Evolutionary conservation across 2,329 filamentous ascomycete species (phyloP).

Genomic region (Fusarium sp.): DNA sequence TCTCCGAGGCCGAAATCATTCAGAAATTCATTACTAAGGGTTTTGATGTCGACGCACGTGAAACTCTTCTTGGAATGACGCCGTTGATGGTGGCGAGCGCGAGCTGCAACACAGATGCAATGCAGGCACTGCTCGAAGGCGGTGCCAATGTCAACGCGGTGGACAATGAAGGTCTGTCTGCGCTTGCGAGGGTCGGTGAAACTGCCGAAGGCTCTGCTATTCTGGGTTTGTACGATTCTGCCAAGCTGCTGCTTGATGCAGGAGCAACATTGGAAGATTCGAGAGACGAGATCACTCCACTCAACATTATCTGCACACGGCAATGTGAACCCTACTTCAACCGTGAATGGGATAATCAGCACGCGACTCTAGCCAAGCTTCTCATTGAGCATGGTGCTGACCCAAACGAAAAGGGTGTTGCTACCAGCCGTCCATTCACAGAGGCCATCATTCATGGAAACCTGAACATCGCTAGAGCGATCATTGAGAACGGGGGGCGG

Average conservation of each 20-base stretch:
- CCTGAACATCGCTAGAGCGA: conserved; percentile 31
- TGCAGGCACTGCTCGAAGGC: conserved; percentile 36
- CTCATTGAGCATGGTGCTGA: conserved; percentile 39
- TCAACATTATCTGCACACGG: conserved; percentile 40
- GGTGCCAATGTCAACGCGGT: conserved; percentile 39
- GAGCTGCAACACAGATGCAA: conserved; percentile 39
- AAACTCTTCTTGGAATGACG: conserved; percentile 41
- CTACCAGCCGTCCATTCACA: conserved; percentile 35
- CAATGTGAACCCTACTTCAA: conserved; percentile 37
- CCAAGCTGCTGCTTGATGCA: conserved; percentile 39
- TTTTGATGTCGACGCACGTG: conserved; percentile 40
- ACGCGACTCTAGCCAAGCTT: conserved; percentile 39
- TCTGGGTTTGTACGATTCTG: conserved; percentile 32
- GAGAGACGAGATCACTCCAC: conserved; percentile 35
- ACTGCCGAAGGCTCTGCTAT: conserved; percentile 39
- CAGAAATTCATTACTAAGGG: conserved; percentile 38
- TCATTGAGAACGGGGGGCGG: conserved; percentile 39
- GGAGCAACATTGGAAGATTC: conserved; percentile 34
- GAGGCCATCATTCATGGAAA: conserved; percentile 38
- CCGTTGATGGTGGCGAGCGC: conserved; percentile 42
- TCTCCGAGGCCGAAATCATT: conserved; percentile 40
- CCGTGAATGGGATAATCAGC: conserved; percentile 39
- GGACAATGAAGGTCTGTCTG: conserved; percentile 40
- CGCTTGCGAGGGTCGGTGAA: conserved; percentile 39
- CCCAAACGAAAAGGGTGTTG: conserved; percentile 40